These are phyloP conservation scores for Theobroma cacao DNA, from an alignment of 345 rosid genomes.

Conservation along the genomic window DNA sequence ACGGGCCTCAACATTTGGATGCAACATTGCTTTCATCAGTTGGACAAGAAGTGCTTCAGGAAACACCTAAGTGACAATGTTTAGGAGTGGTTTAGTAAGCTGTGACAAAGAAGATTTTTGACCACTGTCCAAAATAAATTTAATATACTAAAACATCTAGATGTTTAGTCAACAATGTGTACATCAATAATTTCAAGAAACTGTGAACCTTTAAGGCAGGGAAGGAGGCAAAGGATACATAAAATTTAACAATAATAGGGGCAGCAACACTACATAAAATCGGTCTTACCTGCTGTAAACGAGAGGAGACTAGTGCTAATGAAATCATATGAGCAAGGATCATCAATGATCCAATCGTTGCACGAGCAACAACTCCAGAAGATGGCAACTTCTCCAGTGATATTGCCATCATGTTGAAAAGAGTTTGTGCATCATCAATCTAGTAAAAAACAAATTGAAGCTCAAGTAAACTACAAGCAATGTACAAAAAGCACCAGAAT, in stretches of 20 bases:
- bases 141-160: neutral
- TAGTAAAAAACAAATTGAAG: conserved; percentile 16
- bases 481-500: conserved; percentile 8
- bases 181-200: neutral
- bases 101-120: neutral
- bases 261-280: neutral
- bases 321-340: conserved; percentile 82
- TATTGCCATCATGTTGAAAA: conserved; percentile 83
- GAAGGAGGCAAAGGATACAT: neutral
- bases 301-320: conserved; percentile 49
- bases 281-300: conserved; percentile 50
- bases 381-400: conserved; percentile 81
- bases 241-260: neutral
- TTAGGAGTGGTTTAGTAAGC: conserved; percentile 8
- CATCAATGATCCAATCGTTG: conserved; percentile 75
- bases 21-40: conserved; percentile 81
- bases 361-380: conserved; percentile 68
- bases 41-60: conserved; percentile 82
- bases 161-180: neutral
- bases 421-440: conserved; percentile 60
- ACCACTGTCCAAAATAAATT: neutral
- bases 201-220: neutral
- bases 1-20: conserved; percentile 80
- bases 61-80: conserved; percentile 47
- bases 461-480: conserved; percentile 9